These are phyloP conservation scores for Pisolithus sp. DNA, from an alignment of 768 basidiomycete genomes.

Conservation along the genomic window DNA sequence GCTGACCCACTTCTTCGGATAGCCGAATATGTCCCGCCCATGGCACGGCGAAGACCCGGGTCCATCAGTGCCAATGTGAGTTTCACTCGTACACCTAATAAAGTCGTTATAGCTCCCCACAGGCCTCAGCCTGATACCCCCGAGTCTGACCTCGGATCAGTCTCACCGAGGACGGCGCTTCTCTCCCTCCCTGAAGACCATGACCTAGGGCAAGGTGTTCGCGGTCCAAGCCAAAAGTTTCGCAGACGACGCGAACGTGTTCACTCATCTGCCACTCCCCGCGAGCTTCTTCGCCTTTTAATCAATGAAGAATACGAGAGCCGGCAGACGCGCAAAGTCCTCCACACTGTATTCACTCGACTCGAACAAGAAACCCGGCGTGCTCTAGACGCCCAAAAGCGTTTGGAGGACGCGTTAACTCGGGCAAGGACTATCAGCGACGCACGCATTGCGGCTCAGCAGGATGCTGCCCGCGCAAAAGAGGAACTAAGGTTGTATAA, in stretches of 20 bases:
- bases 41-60: slow-evolving; percentile 11
- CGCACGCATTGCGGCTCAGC: slow-evolving; percentile 23
- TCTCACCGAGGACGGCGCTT: slow-evolving; percentile 23
- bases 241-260: slow-evolving; percentile 29
- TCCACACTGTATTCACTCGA: slow-evolving; percentile 33
- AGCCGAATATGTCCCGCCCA: slow-evolving; percentile 20
- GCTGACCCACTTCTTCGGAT: neutral
- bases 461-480: slow-evolving; percentile 26
- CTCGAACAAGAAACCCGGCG: slow-evolving; percentile 33
- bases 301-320: slow-evolving; percentile 37
- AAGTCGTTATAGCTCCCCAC: too few species aligned
- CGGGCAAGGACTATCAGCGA: slow-evolving; percentile 27
- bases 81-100: neutral
- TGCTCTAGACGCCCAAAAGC: slow-evolving; percentile 29
- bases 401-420: slow-evolving; percentile 26
- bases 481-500: slow-evolving; percentile 54
- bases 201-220: slow-evolving; percentile 6
- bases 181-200: slow-evolving; percentile 19
- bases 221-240: slow-evolving; percentile 29
- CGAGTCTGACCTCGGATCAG: slow-evolving; percentile 22
- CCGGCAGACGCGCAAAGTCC: slow-evolving; percentile 32
- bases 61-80: slow-evolving; percentile 14
- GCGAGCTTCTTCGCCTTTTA: slow-evolving; percentile 29
- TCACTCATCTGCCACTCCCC: slow-evolving; percentile 23
- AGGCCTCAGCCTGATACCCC: slow-evolving; percentile 6